Conservation (phyloP, 2,329 filamentous ascomycete genomes). For the Cryphonectria nitschkei region DNA sequence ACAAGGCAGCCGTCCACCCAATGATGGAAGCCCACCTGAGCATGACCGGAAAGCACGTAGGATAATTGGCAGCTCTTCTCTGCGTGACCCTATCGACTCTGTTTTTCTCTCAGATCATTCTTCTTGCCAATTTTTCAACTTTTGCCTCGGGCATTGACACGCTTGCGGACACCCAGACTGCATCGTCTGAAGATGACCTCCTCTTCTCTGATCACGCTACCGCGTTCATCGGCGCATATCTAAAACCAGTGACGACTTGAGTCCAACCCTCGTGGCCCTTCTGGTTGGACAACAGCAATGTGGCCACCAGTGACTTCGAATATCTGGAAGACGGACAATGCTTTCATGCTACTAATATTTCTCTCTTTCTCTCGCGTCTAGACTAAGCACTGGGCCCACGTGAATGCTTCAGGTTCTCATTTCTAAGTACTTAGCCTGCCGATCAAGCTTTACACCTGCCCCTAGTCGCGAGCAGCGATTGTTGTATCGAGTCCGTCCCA, state of each 20-base stretch:
- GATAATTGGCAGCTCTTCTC: conserved; percentile 23
- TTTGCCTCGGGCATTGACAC: background rate
- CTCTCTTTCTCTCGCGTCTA: background rate
- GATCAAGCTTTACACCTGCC: background rate
- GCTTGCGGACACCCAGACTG: background rate
- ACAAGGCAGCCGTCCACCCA: conserved; percentile 28
- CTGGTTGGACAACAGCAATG: conserved; percentile 29
- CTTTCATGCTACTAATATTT: background rate
- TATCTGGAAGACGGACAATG: background rate
- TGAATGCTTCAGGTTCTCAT: background rate
- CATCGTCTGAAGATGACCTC: background rate
- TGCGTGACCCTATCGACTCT: background rate
- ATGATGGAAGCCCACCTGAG: conserved; percentile 17
- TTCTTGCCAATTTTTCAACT: background rate
- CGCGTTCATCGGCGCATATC: background rate
- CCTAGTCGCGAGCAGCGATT: background rate
- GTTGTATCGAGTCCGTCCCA: background rate
- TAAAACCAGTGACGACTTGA: conserved; percentile 14
- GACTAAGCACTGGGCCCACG: background rate
- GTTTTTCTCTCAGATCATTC: background rate
- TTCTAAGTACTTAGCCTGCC: background rate
- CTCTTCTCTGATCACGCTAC: conserved; percentile 17
- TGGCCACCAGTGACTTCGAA: too few relatives aligned
- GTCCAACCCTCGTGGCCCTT: conserved; percentile 27
- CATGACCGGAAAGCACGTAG: conserved; percentile 23